Evolutionary conservation across 371 early-diverging fungal species (phyloP), one percentile per base, ranked within the genome.

Genomic region (Batkoa obscura): DNA sequence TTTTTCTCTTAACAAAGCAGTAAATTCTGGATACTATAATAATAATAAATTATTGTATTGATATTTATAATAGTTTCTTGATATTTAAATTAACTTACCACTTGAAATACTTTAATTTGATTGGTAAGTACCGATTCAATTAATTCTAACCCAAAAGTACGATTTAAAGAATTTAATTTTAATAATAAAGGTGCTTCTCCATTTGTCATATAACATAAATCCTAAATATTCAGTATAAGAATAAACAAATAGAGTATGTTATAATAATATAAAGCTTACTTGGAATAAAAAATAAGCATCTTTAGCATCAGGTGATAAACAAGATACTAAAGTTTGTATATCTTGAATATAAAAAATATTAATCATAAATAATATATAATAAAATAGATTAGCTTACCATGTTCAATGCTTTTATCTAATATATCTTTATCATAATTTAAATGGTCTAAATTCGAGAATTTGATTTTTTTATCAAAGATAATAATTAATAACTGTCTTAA

Each of bases 201-300:
- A 50, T 76, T 79, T 6, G 79, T 82, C 55, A 86, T 59, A 46
- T 81, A 61, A 51, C 88, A 87, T 10, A 89, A 64, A 60, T 89
- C 90, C 69, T 59, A 39, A 3, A 32, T 33, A 23, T 23, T 23
- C 23, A 23, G 23, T 23, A 23, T 23, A 23, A 23, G 23, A 23
- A 23, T 23, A 23, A 23, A 23, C 23, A 23, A 23, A 23, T 23
- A 23, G 23, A 23, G 23, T 23, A 23, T 23, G 23, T 23, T 23
- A 23, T 23, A 23, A 23, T 23, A 23, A 52, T 23, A 50, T 35
- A 34, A 2, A 12, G 15, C 13, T 37, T 54, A 74, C 73, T 64
- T 86, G 85, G 60, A 94, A 85, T 6, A 94, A 73, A 64, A 78
- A 72, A 63, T 78, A 83, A 9, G 92, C 94, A 58, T 96, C 93